A percentile compares a stretch with the other conserved stretches of the same genome.
Conservation (phyloP, 148 eudicot species). For the Rhododendron williamsianum region DNA sequence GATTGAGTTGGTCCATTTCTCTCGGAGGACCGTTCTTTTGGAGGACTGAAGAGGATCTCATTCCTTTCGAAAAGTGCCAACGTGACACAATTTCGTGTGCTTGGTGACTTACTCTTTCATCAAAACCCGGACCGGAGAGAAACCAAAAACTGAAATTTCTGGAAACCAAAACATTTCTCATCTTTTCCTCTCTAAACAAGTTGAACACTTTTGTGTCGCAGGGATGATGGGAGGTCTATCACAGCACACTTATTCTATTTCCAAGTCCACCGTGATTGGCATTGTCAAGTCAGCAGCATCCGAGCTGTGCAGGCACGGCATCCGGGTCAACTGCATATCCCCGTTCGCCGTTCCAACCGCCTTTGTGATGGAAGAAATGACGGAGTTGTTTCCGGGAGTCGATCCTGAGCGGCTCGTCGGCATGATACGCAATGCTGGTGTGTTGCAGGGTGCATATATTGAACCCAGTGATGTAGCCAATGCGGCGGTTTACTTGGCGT, state of each 20-base stretch:
- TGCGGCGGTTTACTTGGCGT: conserved; percentile 70
- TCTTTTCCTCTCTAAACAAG: neutral
- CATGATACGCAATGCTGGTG: conserved; percentile 38
- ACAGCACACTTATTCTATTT: conserved; percentile 57
- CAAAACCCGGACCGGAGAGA: too few species aligned
- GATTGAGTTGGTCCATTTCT: too few species aligned
- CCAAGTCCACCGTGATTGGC: conserved; percentile 57
- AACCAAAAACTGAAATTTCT: too few species aligned
- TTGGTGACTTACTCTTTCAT: too few species aligned
- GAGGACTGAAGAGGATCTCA: too few species aligned
- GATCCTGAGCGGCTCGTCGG: conserved; percentile 28
- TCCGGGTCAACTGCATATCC: conserved; percentile 70
- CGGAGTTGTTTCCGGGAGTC: conserved; percentile 36
- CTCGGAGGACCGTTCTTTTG: too few species aligned
- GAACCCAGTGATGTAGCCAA: conserved; percentile 64
- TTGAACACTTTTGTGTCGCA: neutral
- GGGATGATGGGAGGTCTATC: conserved; percentile 66
- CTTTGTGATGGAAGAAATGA: conserved; percentile 54
- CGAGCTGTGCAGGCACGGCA: conserved; percentile 65
- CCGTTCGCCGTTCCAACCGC: conserved; percentile 67
- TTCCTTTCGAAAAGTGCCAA: too few species aligned
- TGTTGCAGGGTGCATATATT: conserved; percentile 45
- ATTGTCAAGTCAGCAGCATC: conserved; percentile 54
- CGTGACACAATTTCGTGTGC: too few species aligned
- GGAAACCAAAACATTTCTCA: neutral